Percentiles rank a stretch among this genome's conserved stretches.
phyloP scores from a whole-genome alignment of 179 eudicot species.

The Spinacia oleracea region DNA sequence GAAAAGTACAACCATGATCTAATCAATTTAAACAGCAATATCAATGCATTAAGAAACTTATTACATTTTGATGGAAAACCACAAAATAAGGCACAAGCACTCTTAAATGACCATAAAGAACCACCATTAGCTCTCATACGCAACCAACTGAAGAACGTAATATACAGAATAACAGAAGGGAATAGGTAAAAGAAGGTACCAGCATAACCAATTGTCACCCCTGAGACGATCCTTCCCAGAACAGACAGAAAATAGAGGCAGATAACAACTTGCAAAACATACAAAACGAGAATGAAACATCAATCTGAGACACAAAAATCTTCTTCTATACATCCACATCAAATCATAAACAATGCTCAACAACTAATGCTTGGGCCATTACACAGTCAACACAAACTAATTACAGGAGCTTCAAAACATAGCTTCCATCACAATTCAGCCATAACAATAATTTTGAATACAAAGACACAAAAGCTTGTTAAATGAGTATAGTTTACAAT shows the following conservation, averaged over 20 bases:
- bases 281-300: not conserved
- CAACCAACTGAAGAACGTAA: not conserved
- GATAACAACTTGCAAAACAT: slow-evolving; percentile 59
- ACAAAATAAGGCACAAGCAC: not conserved
- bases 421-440: not conserved
- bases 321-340: not conserved
- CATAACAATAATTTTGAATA: not conserved
- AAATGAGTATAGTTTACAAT: not conserved
- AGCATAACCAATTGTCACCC: slow-evolving; percentile 82
- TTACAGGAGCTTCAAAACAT: not conserved
- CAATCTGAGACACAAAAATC: not conserved
- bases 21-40: not conserved
- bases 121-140: not conserved
- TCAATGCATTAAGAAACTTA: not conserved
- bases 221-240: slow-evolving; percentile 79
- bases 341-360: not conserved
- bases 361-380: not conserved
- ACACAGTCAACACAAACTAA: not conserved
- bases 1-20: not conserved
- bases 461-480: not conserved
- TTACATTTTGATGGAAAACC: not conserved
- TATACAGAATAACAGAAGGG: slow-evolving; percentile 10
- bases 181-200: slow-evolving; percentile 43
- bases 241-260: slow-evolving; percentile 72
- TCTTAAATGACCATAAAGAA: not conserved